phyloP scores from a whole-genome alignment of 2,329 filamentous ascomycete genomes.

The Fonsecaea monophora region DNA sequence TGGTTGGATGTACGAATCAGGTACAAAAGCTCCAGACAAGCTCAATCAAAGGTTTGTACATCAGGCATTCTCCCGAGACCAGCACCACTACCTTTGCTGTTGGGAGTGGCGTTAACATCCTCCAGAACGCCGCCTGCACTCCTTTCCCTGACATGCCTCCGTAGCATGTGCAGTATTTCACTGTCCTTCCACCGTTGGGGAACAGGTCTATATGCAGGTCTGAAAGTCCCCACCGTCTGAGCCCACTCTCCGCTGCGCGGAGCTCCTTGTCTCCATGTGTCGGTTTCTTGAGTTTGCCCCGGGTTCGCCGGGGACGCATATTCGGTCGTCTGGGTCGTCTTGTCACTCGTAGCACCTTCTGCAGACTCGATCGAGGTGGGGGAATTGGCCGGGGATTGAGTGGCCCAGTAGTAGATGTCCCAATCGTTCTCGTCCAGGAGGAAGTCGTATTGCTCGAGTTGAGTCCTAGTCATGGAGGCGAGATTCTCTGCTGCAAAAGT shows the following conservation, averaged over 20 bases:
- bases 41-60: conserved; percentile 50
- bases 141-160: conserved; percentile 77
- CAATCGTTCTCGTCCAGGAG: conserved; percentile 99
- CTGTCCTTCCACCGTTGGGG: conserved; percentile 84
- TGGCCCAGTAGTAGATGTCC: conserved; percentile 99
- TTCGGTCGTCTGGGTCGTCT: conserved; percentile 28
- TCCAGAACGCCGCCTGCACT: conserved; percentile 65
- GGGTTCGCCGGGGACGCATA: conserved; percentile 38
- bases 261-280: conserved; percentile 59
- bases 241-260: conserved; percentile 83
- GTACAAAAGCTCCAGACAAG: conserved; percentile 16
- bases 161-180: conserved; percentile 76
- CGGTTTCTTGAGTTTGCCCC: conserved; percentile 51
- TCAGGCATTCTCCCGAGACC: conserved; percentile 59
- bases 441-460: conserved; percentile 83
- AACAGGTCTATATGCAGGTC: conserved; percentile 89
- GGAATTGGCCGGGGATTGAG: conserved; percentile 71
- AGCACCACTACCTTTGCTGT: conserved; percentile 36
- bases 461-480: conserved; percentile 70
- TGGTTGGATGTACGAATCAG: conserved; percentile 8
- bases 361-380: conserved; percentile 64
- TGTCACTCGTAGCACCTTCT: conserved; percentile 53
- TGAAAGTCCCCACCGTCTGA: conserved; percentile 93
- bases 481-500: conserved; percentile 89
- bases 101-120: conserved; percentile 37